Evolutionary conservation across 345 rosid genomes (phyloP).

Genomic region (Angophora floribunda): DNA sequence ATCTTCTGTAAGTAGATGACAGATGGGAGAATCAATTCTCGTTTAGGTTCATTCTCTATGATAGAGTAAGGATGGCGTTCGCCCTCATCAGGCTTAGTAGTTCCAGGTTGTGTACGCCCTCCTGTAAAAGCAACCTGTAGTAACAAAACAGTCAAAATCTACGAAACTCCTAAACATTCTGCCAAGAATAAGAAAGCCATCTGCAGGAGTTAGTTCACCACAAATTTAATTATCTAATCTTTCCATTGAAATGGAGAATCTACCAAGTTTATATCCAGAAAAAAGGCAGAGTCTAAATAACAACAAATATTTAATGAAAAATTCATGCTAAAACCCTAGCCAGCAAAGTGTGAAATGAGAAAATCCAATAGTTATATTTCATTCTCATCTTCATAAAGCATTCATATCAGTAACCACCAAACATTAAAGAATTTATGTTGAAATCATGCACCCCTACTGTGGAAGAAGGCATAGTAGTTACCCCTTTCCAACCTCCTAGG

Average conservation of each 20-base stretch:
- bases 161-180: not conserved
- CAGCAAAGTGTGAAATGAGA: not conserved
- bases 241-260: not conserved
- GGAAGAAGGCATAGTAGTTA: not conserved
- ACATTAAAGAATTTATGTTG: not conserved
- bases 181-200: not conserved
- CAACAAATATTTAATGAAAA: not conserved
- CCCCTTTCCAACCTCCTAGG: not conserved
- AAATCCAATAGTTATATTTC: not conserved
- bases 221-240: not conserved
- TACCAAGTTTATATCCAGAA: not conserved
- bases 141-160: not conserved
- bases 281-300: not conserved
- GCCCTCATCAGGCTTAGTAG: conserved; percentile 97
- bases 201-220: not conserved
- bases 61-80: conserved; percentile 91
- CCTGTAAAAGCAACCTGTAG: conserved; percentile 87
- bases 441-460: not conserved
- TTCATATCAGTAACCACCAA: not conserved
- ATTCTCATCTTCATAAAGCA: not conserved
- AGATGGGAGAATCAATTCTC: conserved; percentile 73
- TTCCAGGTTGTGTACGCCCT: conserved; percentile 97
- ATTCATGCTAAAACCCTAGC: not conserved
- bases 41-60: conserved; percentile 77
- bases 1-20: conserved; percentile 88